These are phyloP conservation scores for Diutina sp. DNA, from an alignment of 1,139 yeast species.

Conservation along the genomic window DNA sequence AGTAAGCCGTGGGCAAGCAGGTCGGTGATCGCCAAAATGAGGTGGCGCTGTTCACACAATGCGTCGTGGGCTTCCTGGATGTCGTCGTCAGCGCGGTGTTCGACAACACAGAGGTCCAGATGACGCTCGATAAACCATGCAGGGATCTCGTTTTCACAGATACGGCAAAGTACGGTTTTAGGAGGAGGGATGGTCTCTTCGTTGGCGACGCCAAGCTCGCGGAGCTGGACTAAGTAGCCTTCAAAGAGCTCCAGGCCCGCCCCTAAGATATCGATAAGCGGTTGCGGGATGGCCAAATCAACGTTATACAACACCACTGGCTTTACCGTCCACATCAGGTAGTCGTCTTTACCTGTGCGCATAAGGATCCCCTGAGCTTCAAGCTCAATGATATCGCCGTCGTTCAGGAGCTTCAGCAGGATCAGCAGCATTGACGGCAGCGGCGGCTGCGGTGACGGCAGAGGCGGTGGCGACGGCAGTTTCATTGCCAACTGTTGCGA, in stretches of 20 bases:
- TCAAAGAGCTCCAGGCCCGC: conserved; percentile 83
- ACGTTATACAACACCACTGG: conserved; percentile 58
- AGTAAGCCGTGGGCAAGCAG: neutral
- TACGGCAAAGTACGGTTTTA: conserved; percentile 69
- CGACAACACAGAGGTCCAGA: conserved; percentile 76
- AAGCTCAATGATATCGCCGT: conserved; percentile 54
- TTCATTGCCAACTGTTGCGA: neutral
- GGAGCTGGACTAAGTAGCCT: conserved; percentile 52
- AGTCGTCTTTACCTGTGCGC: conserved; percentile 61
- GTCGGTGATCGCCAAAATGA: conserved; percentile 27
- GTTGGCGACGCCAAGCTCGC: conserved; percentile 48
- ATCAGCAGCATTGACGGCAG: neutral
- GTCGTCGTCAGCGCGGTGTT: conserved; percentile 71
- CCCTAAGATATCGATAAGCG: conserved; percentile 61
- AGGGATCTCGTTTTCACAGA: conserved; percentile 85
- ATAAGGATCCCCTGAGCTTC: conserved; percentile 96
- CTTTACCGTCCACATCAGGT: conserved; percentile 88
- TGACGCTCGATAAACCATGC: conserved; percentile 96
- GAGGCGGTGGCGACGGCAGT: neutral
- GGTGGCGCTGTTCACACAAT: conserved; percentile 57
- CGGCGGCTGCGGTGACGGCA: neutral
- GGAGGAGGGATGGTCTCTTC: conserved; percentile 64
- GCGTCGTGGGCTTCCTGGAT: conserved; percentile 72
- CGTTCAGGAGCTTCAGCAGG: conserved; percentile 13
- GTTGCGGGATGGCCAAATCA: conserved; percentile 53